Conservation (phyloP, 768 basidiomycete genomes). For the Rhodosporidiobolus sp. region DNA sequence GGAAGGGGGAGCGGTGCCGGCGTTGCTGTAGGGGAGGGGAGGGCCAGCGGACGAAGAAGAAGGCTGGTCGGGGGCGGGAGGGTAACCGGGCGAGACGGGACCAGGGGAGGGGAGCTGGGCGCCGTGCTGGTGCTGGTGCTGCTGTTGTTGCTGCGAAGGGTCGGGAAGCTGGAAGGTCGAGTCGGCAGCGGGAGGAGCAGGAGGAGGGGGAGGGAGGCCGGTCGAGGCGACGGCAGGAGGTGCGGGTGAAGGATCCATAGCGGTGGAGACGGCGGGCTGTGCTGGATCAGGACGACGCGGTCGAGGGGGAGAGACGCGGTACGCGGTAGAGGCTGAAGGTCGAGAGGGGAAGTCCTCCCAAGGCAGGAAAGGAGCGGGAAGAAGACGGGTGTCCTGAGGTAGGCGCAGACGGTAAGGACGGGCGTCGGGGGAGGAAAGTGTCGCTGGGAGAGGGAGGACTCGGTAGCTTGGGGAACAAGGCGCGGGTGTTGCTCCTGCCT, state of each 20-base stretch:
- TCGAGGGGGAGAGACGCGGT: too few species aligned
- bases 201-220: not conserved
- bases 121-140: not conserved
- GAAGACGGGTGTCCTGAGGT: too few species aligned
- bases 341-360: not conserved
- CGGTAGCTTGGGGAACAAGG: not conserved
- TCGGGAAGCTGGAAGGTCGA: not conserved
- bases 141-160: not conserved
- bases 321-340: too few species aligned
- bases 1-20: too few species aligned
- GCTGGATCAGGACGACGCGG: not conserved
- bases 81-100: conserved; percentile 13
- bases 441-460: not conserved
- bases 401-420: not conserved
- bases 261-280: not conserved
- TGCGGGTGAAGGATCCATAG: too few species aligned
- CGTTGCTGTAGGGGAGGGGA: too few species aligned
- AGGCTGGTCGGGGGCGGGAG: not conserved
- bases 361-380: not conserved
- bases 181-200: not conserved
- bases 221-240: too few species aligned
- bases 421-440: not conserved
- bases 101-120: not conserved
- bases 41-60: too few species aligned
- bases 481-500: not conserved